These are phyloP conservation scores for Candida chilensis DNA, from an alignment of 805 yeast species.

Conservation along the genomic window DNA sequence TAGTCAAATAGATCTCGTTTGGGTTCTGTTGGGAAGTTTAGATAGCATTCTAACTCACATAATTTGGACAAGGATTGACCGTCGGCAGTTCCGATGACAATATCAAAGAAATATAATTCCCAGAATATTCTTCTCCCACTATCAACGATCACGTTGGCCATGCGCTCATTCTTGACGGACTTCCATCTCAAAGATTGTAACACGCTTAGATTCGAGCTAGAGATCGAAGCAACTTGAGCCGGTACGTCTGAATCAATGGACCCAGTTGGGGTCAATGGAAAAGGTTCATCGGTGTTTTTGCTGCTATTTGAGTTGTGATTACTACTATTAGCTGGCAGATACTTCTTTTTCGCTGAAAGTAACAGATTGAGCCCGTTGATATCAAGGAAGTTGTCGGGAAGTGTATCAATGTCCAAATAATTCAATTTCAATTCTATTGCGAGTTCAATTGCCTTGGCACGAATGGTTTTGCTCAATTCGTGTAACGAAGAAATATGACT, in stretches of 20 bases:
- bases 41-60: conserved; percentile 21
- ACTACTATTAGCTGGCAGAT: conserved; percentile 1
- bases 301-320: conserved; percentile 1
- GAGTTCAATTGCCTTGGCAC: conserved; percentile 30
- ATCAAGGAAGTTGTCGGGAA: conserved; percentile 10
- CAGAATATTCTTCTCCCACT: conserved; percentile 37
- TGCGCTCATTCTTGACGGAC: no score
- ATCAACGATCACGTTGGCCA: conserved; percentile 11
- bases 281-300: no score
- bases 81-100: conserved; percentile 44
- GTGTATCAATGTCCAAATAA: conserved; percentile 19
- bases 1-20: conserved; percentile 30
- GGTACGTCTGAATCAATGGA: conserved; percentile 1
- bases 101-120: conserved; percentile 44
- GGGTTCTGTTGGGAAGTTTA: conserved; percentile 28
- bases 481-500: conserved; percentile 46
- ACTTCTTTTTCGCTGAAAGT: neutral
- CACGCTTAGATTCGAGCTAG: no score
- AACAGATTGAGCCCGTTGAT: conserved; percentile 16
- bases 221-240: no score
- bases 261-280: conserved; percentile 2
- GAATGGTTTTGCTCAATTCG: conserved; percentile 29
- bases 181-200: no score
- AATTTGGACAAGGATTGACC: conserved; percentile 33
- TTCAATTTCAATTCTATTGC: conserved; percentile 26